phyloP scores from a whole-genome alignment of 768 basidiomycete genomes.

The Auriscalpium microsporum region DNA sequence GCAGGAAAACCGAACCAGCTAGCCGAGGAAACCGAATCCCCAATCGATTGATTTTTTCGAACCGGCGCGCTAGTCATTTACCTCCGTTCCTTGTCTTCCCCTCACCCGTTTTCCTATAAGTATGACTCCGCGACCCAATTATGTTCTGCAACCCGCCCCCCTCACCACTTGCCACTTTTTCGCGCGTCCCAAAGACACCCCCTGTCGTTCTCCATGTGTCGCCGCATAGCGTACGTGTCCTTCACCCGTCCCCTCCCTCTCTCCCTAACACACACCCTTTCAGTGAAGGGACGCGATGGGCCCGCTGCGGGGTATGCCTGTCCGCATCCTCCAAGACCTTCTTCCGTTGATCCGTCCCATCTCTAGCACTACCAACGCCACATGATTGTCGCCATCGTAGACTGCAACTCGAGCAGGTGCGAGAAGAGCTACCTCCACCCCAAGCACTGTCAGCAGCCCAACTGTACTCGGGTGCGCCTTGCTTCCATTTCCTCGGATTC shows the following conservation, averaged over 20 bases:
- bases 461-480: conserved; percentile 48
- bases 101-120: too few relatives aligned
- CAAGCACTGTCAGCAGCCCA: conserved; percentile 41
- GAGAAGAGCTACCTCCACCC: conserved; percentile 57
- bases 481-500: neutral
- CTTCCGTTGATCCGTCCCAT: neutral
- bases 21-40: too few relatives aligned
- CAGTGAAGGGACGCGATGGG: conserved; percentile 75
- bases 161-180: too few relatives aligned
- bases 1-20: too few relatives aligned
- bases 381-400: conserved; percentile 61
- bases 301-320: conserved; percentile 50
- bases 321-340: neutral
- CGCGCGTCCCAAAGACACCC: neutral
- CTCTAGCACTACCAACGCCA: conserved; percentile 74
- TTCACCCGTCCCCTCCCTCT: neutral
- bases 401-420: conserved; percentile 60
- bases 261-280: conserved; percentile 3
- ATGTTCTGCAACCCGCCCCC: too few relatives aligned
- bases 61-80: too few relatives aligned
- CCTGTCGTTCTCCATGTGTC: conserved; percentile 44
- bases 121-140: too few relatives aligned
- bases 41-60: too few relatives aligned
- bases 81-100: too few relatives aligned
- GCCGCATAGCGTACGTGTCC: conserved; percentile 60